Conservation (phyloP, 257 asterid genomes). For the Agastache rugosa region DNA sequence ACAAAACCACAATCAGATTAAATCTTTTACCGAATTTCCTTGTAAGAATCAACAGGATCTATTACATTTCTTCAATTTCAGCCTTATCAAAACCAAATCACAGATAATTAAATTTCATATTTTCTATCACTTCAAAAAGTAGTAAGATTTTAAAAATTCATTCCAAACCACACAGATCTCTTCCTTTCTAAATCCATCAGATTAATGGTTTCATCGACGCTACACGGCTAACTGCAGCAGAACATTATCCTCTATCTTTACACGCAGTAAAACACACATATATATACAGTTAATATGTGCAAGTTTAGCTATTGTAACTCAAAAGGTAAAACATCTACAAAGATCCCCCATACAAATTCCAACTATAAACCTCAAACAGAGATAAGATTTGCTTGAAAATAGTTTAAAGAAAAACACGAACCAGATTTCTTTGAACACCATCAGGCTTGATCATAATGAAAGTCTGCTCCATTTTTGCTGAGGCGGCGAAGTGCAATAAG, state of each 20-base stretch:
- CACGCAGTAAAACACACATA: background rate
- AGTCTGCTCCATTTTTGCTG: constrained; percentile 82
- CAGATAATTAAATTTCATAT: background rate
- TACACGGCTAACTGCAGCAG: background rate
- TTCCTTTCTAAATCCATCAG: background rate
- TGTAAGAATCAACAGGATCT: background rate
- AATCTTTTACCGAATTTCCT: background rate
- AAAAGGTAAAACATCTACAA: background rate
- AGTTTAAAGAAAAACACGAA: constrained; percentile 32
- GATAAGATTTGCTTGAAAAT: background rate
- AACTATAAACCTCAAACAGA: background rate
- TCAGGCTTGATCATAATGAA: constrained; percentile 99
- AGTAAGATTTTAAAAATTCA: background rate
- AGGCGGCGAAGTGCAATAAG: constrained; percentile 12
- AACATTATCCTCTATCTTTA: background rate
- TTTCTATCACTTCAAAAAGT: background rate
- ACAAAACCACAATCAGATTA: background rate
- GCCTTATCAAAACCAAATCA: background rate
- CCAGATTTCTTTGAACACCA: constrained; percentile 98
- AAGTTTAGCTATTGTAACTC: background rate
- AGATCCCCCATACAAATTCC: background rate
- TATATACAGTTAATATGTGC: background rate
- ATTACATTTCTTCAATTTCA: background rate
- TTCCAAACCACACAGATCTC: background rate
- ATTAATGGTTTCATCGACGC: background rate